Base-by-base conservation (phyloP, 768 basidiomycete genomes). In the Russula earlei region DNA sequence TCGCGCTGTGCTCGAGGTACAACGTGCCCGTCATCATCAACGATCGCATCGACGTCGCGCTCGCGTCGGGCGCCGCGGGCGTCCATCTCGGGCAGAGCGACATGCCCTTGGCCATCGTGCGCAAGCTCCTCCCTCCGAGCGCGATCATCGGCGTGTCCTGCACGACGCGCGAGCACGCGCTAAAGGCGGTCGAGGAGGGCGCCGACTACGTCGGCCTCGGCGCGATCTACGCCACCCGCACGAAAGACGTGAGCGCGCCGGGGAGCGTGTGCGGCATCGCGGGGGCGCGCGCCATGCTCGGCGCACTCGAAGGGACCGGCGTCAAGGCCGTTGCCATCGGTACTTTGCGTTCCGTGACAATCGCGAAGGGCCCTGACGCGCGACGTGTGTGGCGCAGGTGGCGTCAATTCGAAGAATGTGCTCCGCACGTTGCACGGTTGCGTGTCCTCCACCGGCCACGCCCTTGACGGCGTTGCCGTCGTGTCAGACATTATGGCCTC, bases 41-140 rank as follows among this genome's bases (percentile, higher is more conserved):
- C 66, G 87, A 90, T 68, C 81, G 91, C 11, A 74, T 95, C 55
- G 94, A 96, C 64, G 81, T 97, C 22, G 90, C 87, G 9, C 75
- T 93, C 20, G 87, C 89, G 7, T 72, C 89, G 20, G 73, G 79
- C 42, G 84, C 85, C 3, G 78, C 79, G 43, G 92, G 93, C 15
- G 83, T 95, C 11, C 94, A 97, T 66, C 73, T 96, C 42, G 94
- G 94, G 6, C 94, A 96, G 70, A 77, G 80, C 0, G 93, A 95
- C 67, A 87, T 91, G 79, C 80, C 87, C 2, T 74, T 87, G 11
- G 65, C 74, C 40, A 66, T 80, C 41, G 91, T 84, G 3, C 81
- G 85, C 24, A 67, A 66, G 12, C 73, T 96, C 2, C 76, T 97
- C 3, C 89, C 89, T 0, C 65, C 74, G 1, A 79, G 77, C 9